These are phyloP conservation scores for Mortierella alpina DNA, from an alignment of 192 early-diverging fungal species.

Conservation along the genomic window DNA sequence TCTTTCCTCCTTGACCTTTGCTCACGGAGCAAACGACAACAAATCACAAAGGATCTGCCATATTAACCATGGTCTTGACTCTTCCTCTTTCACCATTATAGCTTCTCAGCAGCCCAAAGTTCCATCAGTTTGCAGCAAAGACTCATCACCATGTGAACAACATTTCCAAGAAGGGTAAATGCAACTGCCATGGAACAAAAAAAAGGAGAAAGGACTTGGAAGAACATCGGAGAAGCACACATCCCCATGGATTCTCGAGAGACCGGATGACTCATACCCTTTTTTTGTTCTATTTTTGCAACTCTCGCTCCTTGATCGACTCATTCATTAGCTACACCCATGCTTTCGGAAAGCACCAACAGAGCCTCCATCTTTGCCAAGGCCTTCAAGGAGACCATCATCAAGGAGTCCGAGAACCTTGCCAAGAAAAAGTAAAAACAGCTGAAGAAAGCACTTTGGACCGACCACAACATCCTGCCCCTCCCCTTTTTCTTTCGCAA, in stretches of 20 bases:
- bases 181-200: background rate
- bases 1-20: background rate
- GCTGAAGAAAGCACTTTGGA: background rate
- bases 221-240: background rate
- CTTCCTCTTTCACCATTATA: slow-evolving; percentile 5
- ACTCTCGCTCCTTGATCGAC: background rate
- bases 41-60: background rate
- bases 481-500: background rate
- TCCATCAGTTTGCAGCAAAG: slow-evolving; percentile 50
- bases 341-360: slow-evolving; percentile 44
- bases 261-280: background rate
- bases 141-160: slow-evolving; percentile 49
- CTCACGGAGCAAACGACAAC: too few species aligned
- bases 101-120: slow-evolving; percentile 51
- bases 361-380: slow-evolving; percentile 48
- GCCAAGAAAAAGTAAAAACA: slow-evolving; percentile 46
- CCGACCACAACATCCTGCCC: background rate
- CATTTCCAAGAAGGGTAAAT: slow-evolving; percentile 47
- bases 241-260: too few species aligned
- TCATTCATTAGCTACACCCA: slow-evolving; percentile 20
- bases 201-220: background rate
- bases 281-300: slow-evolving; percentile 13
- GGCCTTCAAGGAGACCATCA: slow-evolving; percentile 54
- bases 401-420: slow-evolving; percentile 52
- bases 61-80: background rate